Evolutionary conservation across 1,139 yeast genomes (phyloP), one percentile per base, ranked within the genome.

Genomic region (Kodamaea derodonti): DNA sequence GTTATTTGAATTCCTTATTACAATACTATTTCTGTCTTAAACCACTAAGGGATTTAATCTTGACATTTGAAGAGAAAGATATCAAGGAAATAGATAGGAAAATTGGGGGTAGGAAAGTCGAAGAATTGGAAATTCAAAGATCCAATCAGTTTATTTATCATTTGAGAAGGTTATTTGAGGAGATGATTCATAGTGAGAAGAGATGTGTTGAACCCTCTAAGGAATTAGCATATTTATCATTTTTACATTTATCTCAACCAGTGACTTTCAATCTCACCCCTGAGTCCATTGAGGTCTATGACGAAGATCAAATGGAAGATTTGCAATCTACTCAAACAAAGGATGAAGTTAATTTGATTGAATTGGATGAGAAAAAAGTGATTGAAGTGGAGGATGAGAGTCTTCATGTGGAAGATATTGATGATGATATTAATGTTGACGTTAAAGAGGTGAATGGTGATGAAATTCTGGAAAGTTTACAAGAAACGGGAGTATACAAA

Each of bases 21-120:
- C 98, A 92, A 52, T 92, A 83, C 50, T 90, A 87, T 54, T 92
- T 87, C 59, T 84, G 90, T 9, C 78, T 92, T 33, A 76, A 78
- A 36, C 97, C 97, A 0, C 64, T 92, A 31, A 70, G 97, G 39
- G 78, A 83, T 1, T 72, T 76, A 42, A 72, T 87, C 13, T 52
- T 84, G 34, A 51, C 64, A 1, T 87, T 83, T 43, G 69, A 70
- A 31, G 71, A 62, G 33, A 43, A 47, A 11, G 49, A 52, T n/a
- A 54, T 33, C 10, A 42, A 44, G 8, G 49, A 47, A 24, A 25
- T 35, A 14, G 45, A 42, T 10, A 43, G 95, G 46, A 75, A 86
- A 51, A 81, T 92, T 37, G 97, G 97, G 20, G 97, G 97, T 2
- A 69, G 97, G 37, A 69, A 66, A 24, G 94, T 90, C 9, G 84